Base-by-base conservation (phyloP, 2,329 filamentous ascomycete species). In the Colletotrichum spaethianum region DNA sequence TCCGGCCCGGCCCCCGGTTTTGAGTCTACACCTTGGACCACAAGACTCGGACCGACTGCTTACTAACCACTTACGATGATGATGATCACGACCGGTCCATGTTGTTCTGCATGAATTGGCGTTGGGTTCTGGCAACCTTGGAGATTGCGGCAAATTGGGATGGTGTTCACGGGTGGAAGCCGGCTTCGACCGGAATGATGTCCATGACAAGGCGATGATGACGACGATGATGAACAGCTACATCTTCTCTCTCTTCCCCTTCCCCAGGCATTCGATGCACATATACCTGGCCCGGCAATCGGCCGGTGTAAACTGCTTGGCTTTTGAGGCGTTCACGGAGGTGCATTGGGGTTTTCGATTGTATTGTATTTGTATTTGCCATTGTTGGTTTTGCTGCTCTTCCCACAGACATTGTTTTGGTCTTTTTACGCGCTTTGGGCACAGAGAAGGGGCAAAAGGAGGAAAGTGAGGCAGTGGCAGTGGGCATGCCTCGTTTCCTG, bases 11-110 rank as follows among this genome's bases (percentile, higher is more conserved):
- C 53, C 48, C 33, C 66, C 62, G 61, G 26, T 63, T 55, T 61
- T 64, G 56, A 63, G 63, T 67, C 72, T 66, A 52, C 55, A n/a
- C 48, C 26, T 31, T 11, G 53, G 59, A 60, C 69, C 57, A 31
- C 33, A 56, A 48, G 48, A 48, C 61, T 56, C 42, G 40, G 42
- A 60, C 38, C 72, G 74, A 76, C 73, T 74, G 76, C 75, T 73
- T 74, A 67, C 60, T 76, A 74, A 78, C 74, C 55, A 63, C 75
- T 75, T 75, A 81, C 82, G 77, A 86, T 79, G 83, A 85, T 85
- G 78, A 86, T 84, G 81, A 82, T 72, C 76, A 85, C 79, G 83
- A 83, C 78, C 79, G 76, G 80, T 80, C 82, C 77, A 83, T 79
- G 80, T 82, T 74, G 78, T 75, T 76, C 77, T 84, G 83, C 83